Conservation (phyloP, 371 early-diverging fungal genomes). For the Syncephalastrum sp. region DNA sequence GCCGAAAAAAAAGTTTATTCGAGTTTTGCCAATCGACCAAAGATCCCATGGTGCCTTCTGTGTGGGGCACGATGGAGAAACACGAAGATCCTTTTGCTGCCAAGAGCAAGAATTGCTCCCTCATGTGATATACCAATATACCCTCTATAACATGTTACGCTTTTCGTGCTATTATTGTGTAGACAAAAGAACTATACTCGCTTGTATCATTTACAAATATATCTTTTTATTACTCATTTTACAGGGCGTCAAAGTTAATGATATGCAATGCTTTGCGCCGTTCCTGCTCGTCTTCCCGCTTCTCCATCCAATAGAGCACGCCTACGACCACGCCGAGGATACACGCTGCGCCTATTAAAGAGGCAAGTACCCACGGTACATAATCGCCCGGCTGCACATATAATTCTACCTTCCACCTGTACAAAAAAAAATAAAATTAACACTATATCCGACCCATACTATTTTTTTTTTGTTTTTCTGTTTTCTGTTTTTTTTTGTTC, state of each 20-base stretch:
- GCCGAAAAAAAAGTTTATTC: slow-evolving; percentile 36
- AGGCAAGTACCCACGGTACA: slow-evolving; percentile 74
- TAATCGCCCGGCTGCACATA: slow-evolving; percentile 85
- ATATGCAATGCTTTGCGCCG: slow-evolving; percentile 70
- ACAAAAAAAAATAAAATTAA: slow-evolving; percentile 1
- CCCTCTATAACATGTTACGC: too few relatives aligned
- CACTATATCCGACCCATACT: neutral
- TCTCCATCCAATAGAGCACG: slow-evolving; percentile 74
- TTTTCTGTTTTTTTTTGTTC: too few relatives aligned
- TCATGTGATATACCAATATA: too few relatives aligned
- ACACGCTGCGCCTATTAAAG: slow-evolving; percentile 61
- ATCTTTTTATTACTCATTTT: slow-evolving; percentile 15
- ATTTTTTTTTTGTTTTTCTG: neutral
- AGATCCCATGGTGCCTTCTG: slow-evolving; percentile 74
- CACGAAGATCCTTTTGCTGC: slow-evolving; percentile 82
- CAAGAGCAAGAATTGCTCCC: slow-evolving; percentile 4
- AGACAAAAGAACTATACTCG: slow-evolving; percentile 1
- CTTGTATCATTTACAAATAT: neutral
- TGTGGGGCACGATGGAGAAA: slow-evolving; percentile 76
- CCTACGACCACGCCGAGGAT: slow-evolving; percentile 70
- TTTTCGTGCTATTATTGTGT: neutral
- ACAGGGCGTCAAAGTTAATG: slow-evolving; percentile 92
- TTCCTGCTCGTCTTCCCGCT: slow-evolving; percentile 79
- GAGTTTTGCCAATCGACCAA: slow-evolving; percentile 51
- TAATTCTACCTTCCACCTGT: slow-evolving; percentile 81